Conservation (phyloP, 345 rosid species). For the Rhizophora apiculata region DNA sequence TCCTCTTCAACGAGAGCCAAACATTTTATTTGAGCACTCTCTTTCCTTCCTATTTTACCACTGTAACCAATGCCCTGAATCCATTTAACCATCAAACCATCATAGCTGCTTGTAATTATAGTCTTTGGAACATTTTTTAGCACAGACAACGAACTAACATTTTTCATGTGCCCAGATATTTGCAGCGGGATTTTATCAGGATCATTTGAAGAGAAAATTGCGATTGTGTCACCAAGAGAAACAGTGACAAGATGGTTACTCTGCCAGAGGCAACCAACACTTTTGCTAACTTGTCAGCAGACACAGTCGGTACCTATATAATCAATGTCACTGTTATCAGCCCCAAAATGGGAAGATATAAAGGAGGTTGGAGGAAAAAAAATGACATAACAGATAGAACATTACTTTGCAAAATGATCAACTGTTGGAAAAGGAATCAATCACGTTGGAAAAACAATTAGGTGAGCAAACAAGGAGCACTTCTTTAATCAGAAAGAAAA, state of each 20-base stretch:
- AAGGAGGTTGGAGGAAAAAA: no score
- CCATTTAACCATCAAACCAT: conserved; percentile 90
- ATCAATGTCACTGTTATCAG: conserved; percentile 9
- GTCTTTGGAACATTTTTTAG: conserved; percentile 57
- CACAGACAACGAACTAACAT: conserved; percentile 63
- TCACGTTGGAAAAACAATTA: not conserved
- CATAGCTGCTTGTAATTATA: conserved; percentile 77
- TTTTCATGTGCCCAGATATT: conserved; percentile 87
- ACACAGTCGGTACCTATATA: conserved; percentile 71
- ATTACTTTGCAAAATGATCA: no score
- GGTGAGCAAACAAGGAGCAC: no score
- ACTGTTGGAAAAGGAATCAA: not conserved
- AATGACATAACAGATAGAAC: no score
- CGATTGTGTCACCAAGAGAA: conserved; percentile 87
- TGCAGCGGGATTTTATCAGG: conserved; percentile 66
- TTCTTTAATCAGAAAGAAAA: not conserved
- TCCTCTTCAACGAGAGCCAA: conserved; percentile 80
- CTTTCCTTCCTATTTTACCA: conserved; percentile 71
- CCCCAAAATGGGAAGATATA: no score
- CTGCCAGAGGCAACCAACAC: conserved; percentile 95
- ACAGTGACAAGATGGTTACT: conserved; percentile 78
- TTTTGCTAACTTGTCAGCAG: conserved; percentile 97
- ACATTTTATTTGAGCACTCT: conserved; percentile 75
- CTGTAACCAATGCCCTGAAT: conserved; percentile 75
- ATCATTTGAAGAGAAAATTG: conserved; percentile 68